Evolutionary conservation across 2,329 filamentous ascomycete species (phyloP).

Genomic region (Exophiala calicioides): DNA sequence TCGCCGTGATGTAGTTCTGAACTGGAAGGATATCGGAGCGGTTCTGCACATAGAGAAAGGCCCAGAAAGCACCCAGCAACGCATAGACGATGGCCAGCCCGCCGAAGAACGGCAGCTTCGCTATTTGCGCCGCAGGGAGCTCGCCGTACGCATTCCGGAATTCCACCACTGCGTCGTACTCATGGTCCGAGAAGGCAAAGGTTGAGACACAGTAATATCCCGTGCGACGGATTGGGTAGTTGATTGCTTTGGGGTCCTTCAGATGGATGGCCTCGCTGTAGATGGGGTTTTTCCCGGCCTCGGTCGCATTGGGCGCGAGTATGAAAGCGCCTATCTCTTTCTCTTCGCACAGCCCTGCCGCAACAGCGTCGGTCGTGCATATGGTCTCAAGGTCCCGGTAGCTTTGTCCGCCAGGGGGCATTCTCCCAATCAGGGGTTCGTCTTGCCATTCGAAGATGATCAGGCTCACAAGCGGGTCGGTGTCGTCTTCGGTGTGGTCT

Average conservation of each 20-base stretch:
- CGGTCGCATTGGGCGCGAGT: conserved; percentile 71
- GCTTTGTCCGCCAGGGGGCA: conserved; percentile 55
- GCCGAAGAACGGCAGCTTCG: conserved; percentile 96
- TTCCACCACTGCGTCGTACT: conserved; percentile 80
- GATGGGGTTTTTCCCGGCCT: conserved; percentile 70
- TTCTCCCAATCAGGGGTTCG: conserved; percentile 72
- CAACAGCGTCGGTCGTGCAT: conserved; percentile 72
- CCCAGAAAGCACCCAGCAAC: conserved; percentile 84
- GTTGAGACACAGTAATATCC: conserved; percentile 96
- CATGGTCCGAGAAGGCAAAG: conserved; percentile 63
- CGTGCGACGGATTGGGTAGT: conserved; percentile 83
- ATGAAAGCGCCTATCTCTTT: conserved; percentile 85
- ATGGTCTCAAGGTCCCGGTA: conserved; percentile 69
- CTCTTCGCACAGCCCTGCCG: conserved; percentile 69
- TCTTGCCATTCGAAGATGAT: conserved; percentile 96
- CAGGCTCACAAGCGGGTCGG: conserved; percentile 76
- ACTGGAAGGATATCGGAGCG: conserved; percentile 92
- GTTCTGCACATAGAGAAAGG: conserved; percentile 92
- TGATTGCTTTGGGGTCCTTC: conserved; percentile 68
- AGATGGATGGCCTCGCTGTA: conserved; percentile 80
- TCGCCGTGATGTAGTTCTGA: conserved; percentile 98
- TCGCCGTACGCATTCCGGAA: conserved; percentile 97
- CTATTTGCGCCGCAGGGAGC: conserved; percentile 90
- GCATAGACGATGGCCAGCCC: conserved; percentile 92
- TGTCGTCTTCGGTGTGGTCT: conserved; percentile 59